These are phyloP conservation scores for Xylaria sp. DNA, from an alignment of 2,329 filamentous ascomycete genomes.

Conservation along the genomic window DNA sequence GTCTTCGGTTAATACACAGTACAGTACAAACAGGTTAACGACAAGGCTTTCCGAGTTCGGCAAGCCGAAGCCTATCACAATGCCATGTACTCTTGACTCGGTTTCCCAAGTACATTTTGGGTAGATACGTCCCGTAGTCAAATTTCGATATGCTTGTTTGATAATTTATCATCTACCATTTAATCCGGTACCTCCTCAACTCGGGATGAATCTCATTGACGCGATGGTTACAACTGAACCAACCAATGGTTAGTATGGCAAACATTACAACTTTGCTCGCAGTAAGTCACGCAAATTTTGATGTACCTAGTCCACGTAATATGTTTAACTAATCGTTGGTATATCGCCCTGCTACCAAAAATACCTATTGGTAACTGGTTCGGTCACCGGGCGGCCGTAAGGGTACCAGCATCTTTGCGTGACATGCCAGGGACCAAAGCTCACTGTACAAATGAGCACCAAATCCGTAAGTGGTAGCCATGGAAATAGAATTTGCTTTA, in stretches of 20 bases:
- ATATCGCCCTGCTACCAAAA: neutral
- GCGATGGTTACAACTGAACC: conserved; percentile 2
- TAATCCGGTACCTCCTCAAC: neutral
- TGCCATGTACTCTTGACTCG: neutral
- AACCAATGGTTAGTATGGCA: conserved; percentile 2
- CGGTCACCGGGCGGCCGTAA: conserved; percentile 1
- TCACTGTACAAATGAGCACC: neutral
- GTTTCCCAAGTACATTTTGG: neutral
- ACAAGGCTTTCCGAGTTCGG: conserved; percentile 23
- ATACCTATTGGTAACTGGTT: neutral
- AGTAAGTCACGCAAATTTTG: neutral
- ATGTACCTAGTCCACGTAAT: neutral
- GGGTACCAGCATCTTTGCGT: neutral
- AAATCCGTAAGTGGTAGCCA: neutral
- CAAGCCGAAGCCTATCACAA: conserved; percentile 12
- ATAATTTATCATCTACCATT: neutral
- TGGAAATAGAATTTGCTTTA: neutral
- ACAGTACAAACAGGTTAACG: conserved; percentile 5
- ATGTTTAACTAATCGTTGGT: neutral
- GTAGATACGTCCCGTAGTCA: neutral
- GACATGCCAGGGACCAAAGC: neutral
- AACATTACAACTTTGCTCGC: conserved; percentile 7
- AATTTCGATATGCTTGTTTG: neutral
- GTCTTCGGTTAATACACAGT: neutral
- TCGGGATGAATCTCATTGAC: neutral